Evolutionary conservation across 2,329 filamentous ascomycete species (phyloP), one percentile per base, ranked within the genome.

Genomic region (Rutstroemia sp.): DNA sequence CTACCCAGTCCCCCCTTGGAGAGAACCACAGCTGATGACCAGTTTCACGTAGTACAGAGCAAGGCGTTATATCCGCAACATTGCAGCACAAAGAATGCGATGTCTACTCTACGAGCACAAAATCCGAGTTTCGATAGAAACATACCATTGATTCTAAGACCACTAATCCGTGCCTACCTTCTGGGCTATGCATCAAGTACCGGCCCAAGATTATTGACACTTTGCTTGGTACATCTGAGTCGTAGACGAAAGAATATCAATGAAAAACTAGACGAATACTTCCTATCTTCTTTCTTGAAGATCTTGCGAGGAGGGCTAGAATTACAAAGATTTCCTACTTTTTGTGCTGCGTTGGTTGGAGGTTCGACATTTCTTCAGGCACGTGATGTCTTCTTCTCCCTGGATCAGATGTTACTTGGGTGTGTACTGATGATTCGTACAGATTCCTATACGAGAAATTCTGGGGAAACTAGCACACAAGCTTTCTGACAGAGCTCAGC

Each of bases 331-430:
- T 86, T 86, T 64, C 81, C 83, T 45, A 74, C 81, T 4, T 86
- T 86, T 66, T 86, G 82, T 66, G 82, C 81, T 7, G 73, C 76
- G 6, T 70, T 86, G 9, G 77, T 81, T 41, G 83, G 82, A 37
- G 81, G 82, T 41, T 79, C 77, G 60, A 82, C 81, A 23, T 67
- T 85, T n/a, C 66, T 85, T n/a, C 76, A 83, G 74, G 81, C 79
- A 71, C 63, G 74, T 67, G 59, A 64, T 10, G 19, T 34, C 27
- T 14, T 34, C 27, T 14, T 53, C 4, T 5, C 23, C 23, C 23
- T 27, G 9, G n/a, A 16, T 30, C 37, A 21, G 5, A 25, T 9
- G 46, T 16, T 18, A 41, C 14, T 16, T 41, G 38, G 18, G 14
- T 30, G 8, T 30, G 27, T 8, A 12, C 27, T 30, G 27, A 30